Percentiles rank a stretch among this genome's conserved stretches.
Evolutionary conservation across 2,329 filamentous ascomycete genomes (phyloP).

Genomic region (Ascochyta fabae): DNA sequence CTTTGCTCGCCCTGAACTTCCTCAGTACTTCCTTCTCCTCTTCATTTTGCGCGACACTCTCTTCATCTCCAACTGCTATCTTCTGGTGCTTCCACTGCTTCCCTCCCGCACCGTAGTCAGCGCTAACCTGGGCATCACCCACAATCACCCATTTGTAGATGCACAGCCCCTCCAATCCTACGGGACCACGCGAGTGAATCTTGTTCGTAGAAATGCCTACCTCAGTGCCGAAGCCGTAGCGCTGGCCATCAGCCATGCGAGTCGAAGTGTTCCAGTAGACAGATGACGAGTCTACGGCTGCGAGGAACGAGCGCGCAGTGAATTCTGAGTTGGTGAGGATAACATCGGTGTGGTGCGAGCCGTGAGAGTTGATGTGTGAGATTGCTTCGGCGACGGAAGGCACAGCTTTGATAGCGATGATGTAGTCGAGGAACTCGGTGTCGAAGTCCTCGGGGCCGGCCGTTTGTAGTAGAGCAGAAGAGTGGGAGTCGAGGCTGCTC

Average conservation of each 20-base stretch:
- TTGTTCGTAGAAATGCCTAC: conserved; percentile 99
- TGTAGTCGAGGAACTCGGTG: conserved; percentile 88
- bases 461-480: conserved; percentile 62
- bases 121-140: conserved; percentile 82
- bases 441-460: conserved; percentile 75
- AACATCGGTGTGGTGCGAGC: conserved; percentile 91
- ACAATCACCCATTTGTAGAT: conserved; percentile 97
- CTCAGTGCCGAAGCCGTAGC: conserved; percentile 97
- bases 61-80: conserved; percentile 48
- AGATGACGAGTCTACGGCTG: conserved; percentile 83
- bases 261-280: conserved; percentile 98
- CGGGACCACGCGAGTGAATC: conserved; percentile 91
- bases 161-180: conserved; percentile 90
- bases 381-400: conserved; percentile 71
- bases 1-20: conserved; percentile 36
- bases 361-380: conserved; percentile 87
- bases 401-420: conserved; percentile 83
- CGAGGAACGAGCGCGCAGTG: conserved; percentile 82
- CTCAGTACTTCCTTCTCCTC: conserved; percentile 45
- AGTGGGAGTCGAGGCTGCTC: conserved; percentile 52
- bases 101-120: conserved; percentile 68
- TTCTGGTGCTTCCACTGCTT: conserved; percentile 64
- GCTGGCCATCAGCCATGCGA: conserved; percentile 93
- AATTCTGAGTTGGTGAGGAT: conserved; percentile 76
- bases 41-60: conserved; percentile 38